phyloP scores from a whole-genome alignment of 176 grass and related monocot genomes.

The Alopecurus myosuroides region DNA sequence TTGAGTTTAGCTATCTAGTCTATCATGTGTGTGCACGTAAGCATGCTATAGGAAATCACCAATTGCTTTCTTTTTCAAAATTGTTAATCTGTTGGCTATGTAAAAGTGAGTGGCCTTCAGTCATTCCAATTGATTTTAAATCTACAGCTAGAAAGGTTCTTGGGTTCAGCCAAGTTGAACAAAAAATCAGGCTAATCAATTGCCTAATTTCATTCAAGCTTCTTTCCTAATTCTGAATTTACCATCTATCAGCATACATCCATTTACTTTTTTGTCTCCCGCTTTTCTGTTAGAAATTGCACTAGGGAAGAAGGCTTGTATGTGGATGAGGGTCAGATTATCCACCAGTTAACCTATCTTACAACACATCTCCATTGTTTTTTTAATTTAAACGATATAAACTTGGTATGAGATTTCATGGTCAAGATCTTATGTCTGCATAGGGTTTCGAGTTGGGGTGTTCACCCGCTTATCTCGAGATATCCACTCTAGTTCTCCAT shows the following conservation, averaged over 20 bases:
- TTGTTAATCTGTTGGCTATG: not conserved
- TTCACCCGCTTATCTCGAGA: no score
- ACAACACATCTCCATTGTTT: not conserved
- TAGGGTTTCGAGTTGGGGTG: no score
- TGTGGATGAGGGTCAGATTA: not conserved
- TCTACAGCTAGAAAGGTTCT: not conserved
- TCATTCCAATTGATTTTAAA: not conserved
- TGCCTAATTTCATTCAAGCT: not conserved
- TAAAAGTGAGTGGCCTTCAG: not conserved
- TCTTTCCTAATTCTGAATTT: not conserved
- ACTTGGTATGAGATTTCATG: not conserved
- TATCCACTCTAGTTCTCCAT: no score
- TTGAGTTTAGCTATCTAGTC: not conserved
- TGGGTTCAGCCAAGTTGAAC: not conserved
- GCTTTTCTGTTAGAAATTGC: not conserved
- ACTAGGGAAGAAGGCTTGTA: not conserved
- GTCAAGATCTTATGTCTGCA: not conserved
- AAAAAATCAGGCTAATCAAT: not conserved
- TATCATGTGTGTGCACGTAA: conserved; percentile 8
- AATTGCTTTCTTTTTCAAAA: not conserved
- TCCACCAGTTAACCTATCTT: not conserved
- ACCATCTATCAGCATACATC: not conserved
- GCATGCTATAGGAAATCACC: not conserved
- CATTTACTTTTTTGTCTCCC: not conserved
- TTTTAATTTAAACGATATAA: not conserved